These are phyloP conservation scores for Raddia guianensis DNA, from an alignment of 176 grass and related monocot species.

Conservation along the genomic window DNA sequence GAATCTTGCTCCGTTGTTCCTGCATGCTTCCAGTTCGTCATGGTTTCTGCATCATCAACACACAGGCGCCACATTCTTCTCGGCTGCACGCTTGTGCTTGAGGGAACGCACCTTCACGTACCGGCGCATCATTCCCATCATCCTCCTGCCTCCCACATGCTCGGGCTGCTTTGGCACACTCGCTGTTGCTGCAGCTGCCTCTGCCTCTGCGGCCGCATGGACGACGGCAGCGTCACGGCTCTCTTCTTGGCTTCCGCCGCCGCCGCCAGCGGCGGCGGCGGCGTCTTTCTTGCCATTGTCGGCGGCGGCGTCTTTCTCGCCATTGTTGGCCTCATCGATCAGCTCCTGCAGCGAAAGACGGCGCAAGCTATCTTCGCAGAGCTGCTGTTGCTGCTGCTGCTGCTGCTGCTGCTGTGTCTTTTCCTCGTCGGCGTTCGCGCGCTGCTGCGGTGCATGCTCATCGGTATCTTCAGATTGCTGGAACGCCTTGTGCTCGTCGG, in stretches of 20 bases:
- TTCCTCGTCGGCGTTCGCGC: not conserved
- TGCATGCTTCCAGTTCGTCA: too few relatives aligned
- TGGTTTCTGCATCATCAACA: constrained; percentile 14
- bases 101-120: constrained; percentile 25
- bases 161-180: not conserved
- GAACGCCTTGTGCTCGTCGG: not conserved
- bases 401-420: not conserved
- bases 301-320: not conserved
- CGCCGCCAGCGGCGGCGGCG: not conserved
- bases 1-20: not conserved
- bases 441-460: not conserved
- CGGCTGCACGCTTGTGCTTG: constrained; percentile 22
- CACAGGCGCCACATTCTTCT: not conserved
- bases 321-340: constrained; percentile 23
- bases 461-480: not conserved
- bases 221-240: not conserved
- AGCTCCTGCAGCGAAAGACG: constrained; percentile 44
- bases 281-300: not conserved
- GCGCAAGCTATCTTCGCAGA: not conserved
- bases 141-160: not conserved
- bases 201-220: not conserved
- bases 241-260: not conserved
- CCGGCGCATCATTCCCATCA: constrained; percentile 33
- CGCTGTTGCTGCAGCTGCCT: not conserved
- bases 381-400: not conserved